A percentile compares a stretch with the other conserved stretches of the same genome.
phyloP scores from a whole-genome alignment of 306 rosid species.

The Amphicarpaea edgeworthii region DNA sequence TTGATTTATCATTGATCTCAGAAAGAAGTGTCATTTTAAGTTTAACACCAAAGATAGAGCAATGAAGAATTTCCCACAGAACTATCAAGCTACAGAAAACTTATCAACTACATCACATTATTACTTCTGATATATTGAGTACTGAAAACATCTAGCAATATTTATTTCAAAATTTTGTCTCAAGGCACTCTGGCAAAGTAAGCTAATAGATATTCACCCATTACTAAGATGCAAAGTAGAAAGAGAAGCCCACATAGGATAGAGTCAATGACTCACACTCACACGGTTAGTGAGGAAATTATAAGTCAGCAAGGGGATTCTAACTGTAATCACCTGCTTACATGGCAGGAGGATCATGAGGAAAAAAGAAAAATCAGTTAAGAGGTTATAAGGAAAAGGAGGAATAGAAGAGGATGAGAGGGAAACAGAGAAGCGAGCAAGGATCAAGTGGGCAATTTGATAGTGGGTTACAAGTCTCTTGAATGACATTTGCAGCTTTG shows the following conservation, averaged over 20 bases:
- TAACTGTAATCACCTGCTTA: constrained; percentile 21
- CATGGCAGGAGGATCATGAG: not conserved
- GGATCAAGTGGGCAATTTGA: not conserved
- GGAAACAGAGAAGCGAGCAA: constrained; percentile 14
- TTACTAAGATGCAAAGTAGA: constrained; percentile 1
- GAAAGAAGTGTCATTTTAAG: constrained; percentile 14
- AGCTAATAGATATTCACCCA: constrained; percentile 8
- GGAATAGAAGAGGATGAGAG: not conserved
- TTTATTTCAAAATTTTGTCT: constrained; percentile 21
- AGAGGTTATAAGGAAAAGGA: constrained; percentile 2
- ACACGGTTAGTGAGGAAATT: constrained; percentile 9
- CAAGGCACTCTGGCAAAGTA: constrained; percentile 12
- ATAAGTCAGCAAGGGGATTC: constrained; percentile 11
- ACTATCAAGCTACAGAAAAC: constrained; percentile 23
- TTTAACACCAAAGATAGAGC: not conserved
- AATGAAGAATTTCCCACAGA: constrained; percentile 18
- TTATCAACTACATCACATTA: constrained; percentile 12
- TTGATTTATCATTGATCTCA: constrained; percentile 3
- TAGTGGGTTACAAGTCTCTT: constrained; percentile 6
- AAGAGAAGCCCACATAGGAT: constrained; percentile 1
- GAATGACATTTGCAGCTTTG: not conserved
- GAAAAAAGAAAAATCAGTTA: constrained; percentile 4
- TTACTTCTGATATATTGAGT: constrained; percentile 17
- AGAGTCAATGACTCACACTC: not conserved
- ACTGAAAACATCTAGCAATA: constrained; percentile 1